phyloP scores from a whole-genome alignment of 345 rosid species.

The Chamaenerion angustifolium region DNA sequence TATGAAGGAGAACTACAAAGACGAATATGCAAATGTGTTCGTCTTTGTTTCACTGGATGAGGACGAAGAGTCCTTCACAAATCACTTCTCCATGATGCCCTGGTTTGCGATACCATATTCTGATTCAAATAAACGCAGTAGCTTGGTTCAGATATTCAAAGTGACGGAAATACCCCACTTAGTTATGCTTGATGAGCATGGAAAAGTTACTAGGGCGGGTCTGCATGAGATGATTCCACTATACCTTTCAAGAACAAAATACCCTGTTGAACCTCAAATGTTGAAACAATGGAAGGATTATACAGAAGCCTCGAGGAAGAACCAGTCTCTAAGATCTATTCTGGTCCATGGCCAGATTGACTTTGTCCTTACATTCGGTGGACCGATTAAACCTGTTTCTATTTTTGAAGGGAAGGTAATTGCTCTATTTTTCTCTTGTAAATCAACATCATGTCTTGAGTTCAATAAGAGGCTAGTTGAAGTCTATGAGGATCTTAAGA shows the following conservation, averaged over 20 bases:
- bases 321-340: slow-evolving; percentile 44
- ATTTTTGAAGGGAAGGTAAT: slow-evolving; percentile 27
- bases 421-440: slow-evolving; percentile 16
- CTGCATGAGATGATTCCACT: slow-evolving; percentile 40
- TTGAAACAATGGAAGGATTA: slow-evolving; percentile 42
- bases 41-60: slow-evolving; percentile 41
- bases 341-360: slow-evolving; percentile 41
- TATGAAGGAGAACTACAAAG: no score
- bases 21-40: neutral
- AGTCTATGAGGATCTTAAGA: slow-evolving; percentile 18
- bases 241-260: slow-evolving; percentile 12
- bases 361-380: slow-evolving; percentile 32
- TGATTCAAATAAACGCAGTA: slow-evolving; percentile 36
- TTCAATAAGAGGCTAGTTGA: slow-evolving; percentile 16
- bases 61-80: slow-evolving; percentile 39
- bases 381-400: slow-evolving; percentile 12
- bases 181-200: slow-evolving; percentile 48
- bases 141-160: slow-evolving; percentile 33
- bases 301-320: slow-evolving; percentile 36
- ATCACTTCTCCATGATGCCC: slow-evolving; percentile 55
- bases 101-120: slow-evolving; percentile 71
- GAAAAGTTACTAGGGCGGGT: slow-evolving; percentile 31
- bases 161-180: slow-evolving; percentile 57
- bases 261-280: slow-evolving; percentile 50
- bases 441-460: slow-evolving; percentile 12